Evolutionary conservation across 2,329 filamentous ascomycete genomes (phyloP), one percentile per base, ranked within the genome.

Genomic region (Sclerotinia spermophila): DNA sequence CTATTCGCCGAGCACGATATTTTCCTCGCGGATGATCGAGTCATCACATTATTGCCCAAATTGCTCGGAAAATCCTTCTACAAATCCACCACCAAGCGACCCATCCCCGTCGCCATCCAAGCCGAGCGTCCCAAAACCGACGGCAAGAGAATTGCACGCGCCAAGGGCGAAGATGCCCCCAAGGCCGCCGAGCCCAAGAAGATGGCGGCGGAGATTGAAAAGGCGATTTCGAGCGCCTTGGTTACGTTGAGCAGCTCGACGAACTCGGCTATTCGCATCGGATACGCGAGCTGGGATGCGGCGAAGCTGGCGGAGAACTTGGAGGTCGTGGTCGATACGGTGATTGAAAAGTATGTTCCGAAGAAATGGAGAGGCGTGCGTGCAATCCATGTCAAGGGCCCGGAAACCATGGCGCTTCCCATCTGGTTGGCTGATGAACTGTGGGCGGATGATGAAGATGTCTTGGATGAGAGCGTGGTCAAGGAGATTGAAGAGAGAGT

Each of bases 391-490:
- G 86, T 99, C 84, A 99, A 98, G 86, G 93, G 93, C 4, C 91
- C 93, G 40, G 89, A 92, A 78, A 97, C 95, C 6, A 91, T 90
- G 72, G 92, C 95, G 13, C 85, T 99, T 78, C 96, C 96, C n/a
- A 90, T 99, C 79, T 99, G 94, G 92, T 83, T 97, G 79, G 92
- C 95, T 6, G 91, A 94, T 76, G 94, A 97, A 85, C 85, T 99
- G 74, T 99, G 96, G 94, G 82, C 90, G 24, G 92, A 96, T 72
- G 86, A 89, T 72, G 90, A 93, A 73, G 88, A 91, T 78, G 88
- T 97, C 10, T 83, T 96, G 48, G 83, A 85, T 74, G 83, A 85
- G 51, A 85, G 84, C 75, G 78, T 83, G 76, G 79, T 81, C 27
- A 67, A 60, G 67, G 61, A 67, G 51, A 58, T 69, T 53, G 64